Base-by-base conservation (phyloP, 1,284 basidiomycete species). In the Fomitiporia mediterranea region DNA sequence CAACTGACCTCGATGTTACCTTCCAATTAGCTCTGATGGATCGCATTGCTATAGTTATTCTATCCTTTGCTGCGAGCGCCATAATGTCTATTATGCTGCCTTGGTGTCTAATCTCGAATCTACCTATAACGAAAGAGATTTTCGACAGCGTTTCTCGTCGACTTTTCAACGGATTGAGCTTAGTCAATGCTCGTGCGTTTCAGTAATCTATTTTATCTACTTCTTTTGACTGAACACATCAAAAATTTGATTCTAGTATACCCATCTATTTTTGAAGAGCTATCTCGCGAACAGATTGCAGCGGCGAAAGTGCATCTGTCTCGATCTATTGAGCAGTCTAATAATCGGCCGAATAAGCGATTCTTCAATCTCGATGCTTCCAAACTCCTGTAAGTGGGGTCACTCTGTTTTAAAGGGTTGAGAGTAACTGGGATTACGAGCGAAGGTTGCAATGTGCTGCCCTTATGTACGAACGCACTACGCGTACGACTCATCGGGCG, bases 211-310 rank as follows among this genome's bases (percentile, higher is more conserved):
- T 32, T 23, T 0, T 34, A 28, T 13, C 15, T 9, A n/a, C n/a
- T 30, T 48, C 51, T 4, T 15, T 13, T 53, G 30, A 25, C 8
- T 30, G n/a, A n/a, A n/a, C n/a, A n/a, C n/a, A n/a, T n/a, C n/a
- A n/a, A n/a, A 35, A 47, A 17, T 44, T 6, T 50, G 17, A 32
- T 11, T 32, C 8, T 51, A 68, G 69, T 64, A 2, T 70, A 70
- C 54, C 69, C 68, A 35, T 58, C 64, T 15, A 68, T 71, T 47
- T 71, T 70, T 38, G 57, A 66, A 37, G 65, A 67, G 47, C 60
- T 65, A 25, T 64, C 60, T 19, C 51, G 53, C 8, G 65, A 68
- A 38, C 61, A 67, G 15, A 61, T 64, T 30, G 6, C 62, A 38
- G 63, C 63, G 4, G 68, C 67, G 5, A 61, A 61, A 47, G 44